Conservation (phyloP, 208 protist genomes). For the Leishmania guyanensis region DNA sequence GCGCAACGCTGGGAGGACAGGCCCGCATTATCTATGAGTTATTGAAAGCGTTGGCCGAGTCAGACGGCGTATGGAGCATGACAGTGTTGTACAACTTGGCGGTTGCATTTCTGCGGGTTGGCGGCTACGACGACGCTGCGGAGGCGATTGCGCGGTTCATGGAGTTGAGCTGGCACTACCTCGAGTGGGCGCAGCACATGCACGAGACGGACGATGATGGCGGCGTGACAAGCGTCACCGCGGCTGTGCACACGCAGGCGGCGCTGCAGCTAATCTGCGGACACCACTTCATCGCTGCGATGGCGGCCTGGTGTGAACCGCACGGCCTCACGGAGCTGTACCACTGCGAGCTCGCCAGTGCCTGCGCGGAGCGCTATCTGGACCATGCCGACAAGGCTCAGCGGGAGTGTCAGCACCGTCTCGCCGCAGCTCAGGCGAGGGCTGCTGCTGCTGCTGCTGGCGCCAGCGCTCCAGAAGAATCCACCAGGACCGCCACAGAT, state of each 20-base stretch:
- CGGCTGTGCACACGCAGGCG: slow-evolving; percentile 12
- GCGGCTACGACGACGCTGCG: slow-evolving; percentile 72
- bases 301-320: slow-evolving; percentile 67
- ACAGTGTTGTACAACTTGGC: slow-evolving; percentile 82
- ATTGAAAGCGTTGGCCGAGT: slow-evolving; percentile 46
- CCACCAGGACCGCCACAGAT: background rate
- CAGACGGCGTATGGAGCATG: slow-evolving; percentile 49
- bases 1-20: slow-evolving; percentile 16
- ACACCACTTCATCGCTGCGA: slow-evolving; percentile 74
- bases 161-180: slow-evolving; percentile 57
- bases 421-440: slow-evolving; percentile 37
- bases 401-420: slow-evolving; percentile 44
- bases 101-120: slow-evolving; percentile 42
- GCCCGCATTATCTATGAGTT: slow-evolving; percentile 35
- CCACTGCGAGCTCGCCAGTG: slow-evolving; percentile 74
- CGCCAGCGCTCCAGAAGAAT: background rate
- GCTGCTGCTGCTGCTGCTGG: slow-evolving; percentile 6
- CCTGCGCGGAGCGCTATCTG: slow-evolving; percentile 68
- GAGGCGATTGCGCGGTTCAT: slow-evolving; percentile 78
- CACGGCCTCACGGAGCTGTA: slow-evolving; percentile 51
- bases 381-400: slow-evolving; percentile 7
- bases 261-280: slow-evolving; percentile 69
- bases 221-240: background rate
- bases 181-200: slow-evolving; percentile 19
- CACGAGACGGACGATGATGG: background rate